Evolutionary conservation across 345 rosid species (phyloP).

Genomic region (Rubroshorea leprosula): DNA sequence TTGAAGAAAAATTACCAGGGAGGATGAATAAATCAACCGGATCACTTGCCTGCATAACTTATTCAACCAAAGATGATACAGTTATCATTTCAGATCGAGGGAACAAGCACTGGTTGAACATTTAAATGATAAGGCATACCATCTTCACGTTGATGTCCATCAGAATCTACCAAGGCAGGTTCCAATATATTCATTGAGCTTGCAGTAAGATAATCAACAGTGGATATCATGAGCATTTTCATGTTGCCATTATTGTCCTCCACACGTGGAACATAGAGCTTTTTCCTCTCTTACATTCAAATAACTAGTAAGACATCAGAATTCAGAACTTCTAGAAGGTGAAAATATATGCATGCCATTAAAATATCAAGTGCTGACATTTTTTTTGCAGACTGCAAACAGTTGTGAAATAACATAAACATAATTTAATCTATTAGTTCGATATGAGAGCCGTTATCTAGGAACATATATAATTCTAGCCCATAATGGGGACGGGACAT

Average conservation of each 20-base stretch:
- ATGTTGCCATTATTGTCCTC: slow-evolving; percentile 86
- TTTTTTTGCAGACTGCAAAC: too few relatives aligned
- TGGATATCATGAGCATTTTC: slow-evolving; percentile 76
- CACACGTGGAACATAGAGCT: slow-evolving; percentile 89
- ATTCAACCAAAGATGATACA: too few relatives aligned
- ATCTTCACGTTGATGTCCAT: slow-evolving; percentile 78
- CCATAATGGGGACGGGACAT: too few relatives aligned
- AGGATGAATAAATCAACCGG: slow-evolving; percentile 70
- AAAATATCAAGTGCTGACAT: too few relatives aligned
- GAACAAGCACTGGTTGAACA: not conserved
- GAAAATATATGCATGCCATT: too few relatives aligned
- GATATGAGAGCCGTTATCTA: too few relatives aligned
- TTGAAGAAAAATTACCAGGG: slow-evolving; percentile 50
- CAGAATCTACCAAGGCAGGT: slow-evolving; percentile 64
- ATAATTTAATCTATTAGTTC: too few relatives aligned
- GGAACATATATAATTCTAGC: too few relatives aligned
- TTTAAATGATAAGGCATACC: slow-evolving; percentile 38
- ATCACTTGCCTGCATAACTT: slow-evolving; percentile 69
- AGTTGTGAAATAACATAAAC: too few relatives aligned
- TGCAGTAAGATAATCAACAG: slow-evolving; percentile 60
- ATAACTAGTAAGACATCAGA: too few relatives aligned
- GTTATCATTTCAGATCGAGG: not conserved
- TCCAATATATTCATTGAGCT: slow-evolving; percentile 90
- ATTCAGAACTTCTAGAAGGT: not conserved
- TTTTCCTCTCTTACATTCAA: slow-evolving; percentile 33